Conservation (phyloP, 2,329 filamentous ascomycete species). For the Balansia obtecta region DNA sequence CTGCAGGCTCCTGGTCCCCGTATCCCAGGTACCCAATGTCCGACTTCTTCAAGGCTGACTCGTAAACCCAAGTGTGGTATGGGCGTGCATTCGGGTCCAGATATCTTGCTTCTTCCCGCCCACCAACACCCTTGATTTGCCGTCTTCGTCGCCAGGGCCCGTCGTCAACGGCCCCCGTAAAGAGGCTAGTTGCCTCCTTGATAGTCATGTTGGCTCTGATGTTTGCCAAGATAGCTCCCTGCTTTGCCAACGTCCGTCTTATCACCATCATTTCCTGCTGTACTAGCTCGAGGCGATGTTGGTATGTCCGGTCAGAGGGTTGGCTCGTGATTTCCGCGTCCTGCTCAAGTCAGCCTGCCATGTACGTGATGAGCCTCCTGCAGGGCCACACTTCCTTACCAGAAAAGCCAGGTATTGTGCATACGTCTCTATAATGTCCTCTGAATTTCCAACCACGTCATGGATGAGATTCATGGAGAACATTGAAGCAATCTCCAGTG, state of each 20-base stretch:
- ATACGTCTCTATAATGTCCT: slow-evolving; percentile 29
- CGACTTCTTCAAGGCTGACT: neutral
- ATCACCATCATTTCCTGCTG: slow-evolving; percentile 29
- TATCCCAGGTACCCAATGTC: slow-evolving; percentile 12
- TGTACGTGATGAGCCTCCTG: neutral
- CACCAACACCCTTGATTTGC: neutral
- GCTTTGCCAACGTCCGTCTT: slow-evolving; percentile 21
- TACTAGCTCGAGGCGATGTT: slow-evolving; percentile 27
- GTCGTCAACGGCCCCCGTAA: slow-evolving; percentile 8
- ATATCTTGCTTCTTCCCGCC: neutral
- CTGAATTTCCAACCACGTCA: slow-evolving; percentile 24
- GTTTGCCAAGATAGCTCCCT: slow-evolving; percentile 18
- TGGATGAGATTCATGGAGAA: slow-evolving; percentile 25
- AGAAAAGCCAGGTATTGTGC: slow-evolving; percentile 28
- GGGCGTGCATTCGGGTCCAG: neutral
- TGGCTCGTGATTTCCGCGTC: slow-evolving; percentile 3
- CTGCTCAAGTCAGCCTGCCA: neutral
- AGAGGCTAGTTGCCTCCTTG: slow-evolving; percentile 9
- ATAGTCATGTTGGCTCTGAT: slow-evolving; percentile 14
- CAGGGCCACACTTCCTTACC: slow-evolving; percentile 15
- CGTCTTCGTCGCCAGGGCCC: neutral
- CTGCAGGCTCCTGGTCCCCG: slow-evolving; percentile 13
- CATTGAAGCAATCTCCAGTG: slow-evolving; percentile 29
- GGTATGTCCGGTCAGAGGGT: slow-evolving; percentile 27
- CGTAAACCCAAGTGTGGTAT: neutral